Evolutionary conservation across 495 filamentous ascomycete genomes (phyloP).

Genomic region (Achaetomiella virescens): DNA sequence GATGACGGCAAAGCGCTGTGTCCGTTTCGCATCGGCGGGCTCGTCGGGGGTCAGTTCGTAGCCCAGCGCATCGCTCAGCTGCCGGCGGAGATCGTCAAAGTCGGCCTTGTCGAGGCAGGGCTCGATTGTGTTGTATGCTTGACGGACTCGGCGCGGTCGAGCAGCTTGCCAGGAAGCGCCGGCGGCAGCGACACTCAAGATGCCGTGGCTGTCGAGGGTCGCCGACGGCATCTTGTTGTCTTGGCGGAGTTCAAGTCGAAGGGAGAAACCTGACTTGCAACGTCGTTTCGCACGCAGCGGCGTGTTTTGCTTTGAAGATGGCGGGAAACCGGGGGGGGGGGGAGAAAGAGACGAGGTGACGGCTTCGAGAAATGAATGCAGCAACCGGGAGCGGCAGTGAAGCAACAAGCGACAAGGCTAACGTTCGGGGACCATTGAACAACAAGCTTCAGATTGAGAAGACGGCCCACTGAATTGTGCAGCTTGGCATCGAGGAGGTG

Average conservation of each 20-base stretch:
- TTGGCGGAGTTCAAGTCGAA: neutral
- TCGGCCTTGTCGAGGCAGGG: conserved; percentile 64
- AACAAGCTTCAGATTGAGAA: no score
- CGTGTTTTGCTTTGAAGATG: no score
- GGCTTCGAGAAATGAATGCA: no score
- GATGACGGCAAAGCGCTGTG: conserved; percentile 55
- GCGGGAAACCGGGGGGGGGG: no score
- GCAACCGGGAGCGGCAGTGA: neutral
- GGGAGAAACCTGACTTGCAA: neutral
- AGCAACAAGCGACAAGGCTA: conserved; percentile 1
- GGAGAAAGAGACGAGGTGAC: no score
- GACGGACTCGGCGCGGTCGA: conserved; percentile 55
- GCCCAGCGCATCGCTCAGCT: conserved; percentile 35
- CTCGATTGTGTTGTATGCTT: conserved; percentile 68
- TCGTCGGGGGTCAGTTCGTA: conserved; percentile 13
- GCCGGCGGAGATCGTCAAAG: conserved; percentile 44
- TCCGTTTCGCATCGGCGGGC: conserved; percentile 32
- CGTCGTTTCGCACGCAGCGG: no score
- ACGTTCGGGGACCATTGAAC: neutral
- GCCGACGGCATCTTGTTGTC: conserved; percentile 37
- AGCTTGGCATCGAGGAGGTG: conserved; percentile 4
- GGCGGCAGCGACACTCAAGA: conserved; percentile 52
- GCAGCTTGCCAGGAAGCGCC: conserved; percentile 53
- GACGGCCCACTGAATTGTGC: no score
- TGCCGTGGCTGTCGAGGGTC: conserved; percentile 37